Conservation (phyloP, 345 rosid genomes). For the Populus tremula region DNA sequence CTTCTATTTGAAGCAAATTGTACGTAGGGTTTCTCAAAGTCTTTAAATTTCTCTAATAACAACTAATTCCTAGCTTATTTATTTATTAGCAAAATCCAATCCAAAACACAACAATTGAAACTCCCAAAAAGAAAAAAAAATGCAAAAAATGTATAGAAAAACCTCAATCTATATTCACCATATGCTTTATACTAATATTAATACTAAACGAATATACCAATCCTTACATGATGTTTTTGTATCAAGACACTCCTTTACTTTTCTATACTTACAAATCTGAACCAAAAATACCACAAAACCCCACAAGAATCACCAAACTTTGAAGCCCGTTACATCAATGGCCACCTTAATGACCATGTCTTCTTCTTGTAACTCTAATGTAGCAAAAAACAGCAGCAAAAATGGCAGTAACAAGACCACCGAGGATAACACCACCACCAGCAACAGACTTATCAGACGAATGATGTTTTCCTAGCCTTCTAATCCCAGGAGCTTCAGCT, state of each 20-base stretch:
- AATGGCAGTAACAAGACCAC: slow-evolving; percentile 56
- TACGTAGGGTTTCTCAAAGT: no score
- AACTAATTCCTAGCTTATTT: neutral
- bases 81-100: no score
- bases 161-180: neutral
- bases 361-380: slow-evolving; percentile 58
- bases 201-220: neutral
- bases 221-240: neutral
- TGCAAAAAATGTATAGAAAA: neutral
- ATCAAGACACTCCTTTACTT: neutral
- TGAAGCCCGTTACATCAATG: neutral
- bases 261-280: neutral
- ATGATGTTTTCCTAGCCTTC: slow-evolving; percentile 46
- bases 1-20: no score
- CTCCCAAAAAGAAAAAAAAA: no score
- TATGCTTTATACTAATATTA: neutral
- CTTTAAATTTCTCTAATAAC: neutral
- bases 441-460: slow-evolving; percentile 43
- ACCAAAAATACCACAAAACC: neutral
- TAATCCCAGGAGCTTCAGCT: slow-evolving; percentile 38
- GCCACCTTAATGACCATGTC: slow-evolving; percentile 1
- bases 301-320: neutral
- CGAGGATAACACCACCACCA: slow-evolving; percentile 65
- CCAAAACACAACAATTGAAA: no score
- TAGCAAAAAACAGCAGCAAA: slow-evolving; percentile 63